Evolutionary conservation across 805 yeast species (phyloP).

Genomic region (Saccharomycodes ludwigii): DNA sequence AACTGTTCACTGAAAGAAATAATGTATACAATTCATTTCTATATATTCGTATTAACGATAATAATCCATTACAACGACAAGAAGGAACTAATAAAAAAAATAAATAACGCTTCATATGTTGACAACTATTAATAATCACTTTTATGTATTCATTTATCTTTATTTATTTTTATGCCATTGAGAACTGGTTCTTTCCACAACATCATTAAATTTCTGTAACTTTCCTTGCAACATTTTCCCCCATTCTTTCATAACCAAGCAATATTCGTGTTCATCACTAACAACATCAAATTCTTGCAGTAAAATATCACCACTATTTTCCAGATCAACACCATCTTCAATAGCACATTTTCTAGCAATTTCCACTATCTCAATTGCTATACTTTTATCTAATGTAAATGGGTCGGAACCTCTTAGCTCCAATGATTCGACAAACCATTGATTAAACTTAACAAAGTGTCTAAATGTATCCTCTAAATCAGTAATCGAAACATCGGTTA

Average conservation of each 20-base stretch:
- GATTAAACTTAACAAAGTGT: constrained; percentile 23
- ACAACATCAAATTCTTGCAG: constrained; percentile 18
- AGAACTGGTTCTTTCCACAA: not conserved
- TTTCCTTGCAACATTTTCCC: not conserved
- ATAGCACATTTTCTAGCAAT: constrained; percentile 21
- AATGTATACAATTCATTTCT: too few relatives aligned
- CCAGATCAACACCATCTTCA: constrained; percentile 18
- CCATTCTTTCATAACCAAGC: not conserved
- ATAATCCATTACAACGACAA: too few relatives aligned
- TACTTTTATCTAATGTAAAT: constrained; percentile 6
- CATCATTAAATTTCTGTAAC: not conserved
- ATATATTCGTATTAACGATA: too few relatives aligned
- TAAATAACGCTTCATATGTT: too few relatives aligned
- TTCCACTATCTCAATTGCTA: constrained; percentile 19
- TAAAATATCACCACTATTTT: constrained; percentile 20
- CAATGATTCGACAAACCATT: constrained; percentile 24
- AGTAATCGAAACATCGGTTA: constrained; percentile 13
- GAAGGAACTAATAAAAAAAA: too few relatives aligned
- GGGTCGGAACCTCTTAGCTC: constrained; percentile 6
- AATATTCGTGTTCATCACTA: not conserved
- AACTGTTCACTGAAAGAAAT: too few relatives aligned
- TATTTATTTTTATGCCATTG: not conserved
- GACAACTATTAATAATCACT: too few relatives aligned
- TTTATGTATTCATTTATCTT: too few relatives aligned
- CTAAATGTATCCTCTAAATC: constrained; percentile 20